Percentiles rank a stretch among this genome's conserved stretches.
These are phyloP conservation scores for Juncus inflexus DNA, from an alignment of 176 grass and related monocot genomes.

Conservation along the genomic window DNA sequence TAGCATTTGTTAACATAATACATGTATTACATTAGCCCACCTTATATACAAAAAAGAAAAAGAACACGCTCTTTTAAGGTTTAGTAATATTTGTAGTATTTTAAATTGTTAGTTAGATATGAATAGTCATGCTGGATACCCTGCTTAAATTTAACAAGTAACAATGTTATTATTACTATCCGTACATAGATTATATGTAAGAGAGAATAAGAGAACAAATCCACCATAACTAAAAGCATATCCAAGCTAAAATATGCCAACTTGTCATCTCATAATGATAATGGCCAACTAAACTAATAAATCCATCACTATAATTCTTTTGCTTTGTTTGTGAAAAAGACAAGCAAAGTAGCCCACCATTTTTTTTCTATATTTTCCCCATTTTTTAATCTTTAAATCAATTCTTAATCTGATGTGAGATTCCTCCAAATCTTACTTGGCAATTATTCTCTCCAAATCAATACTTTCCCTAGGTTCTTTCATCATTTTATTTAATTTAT, in stretches of 20 bases:
- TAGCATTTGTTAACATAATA: too few relatives aligned
- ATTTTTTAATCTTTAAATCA: conserved; percentile 12
- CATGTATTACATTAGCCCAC: neutral
- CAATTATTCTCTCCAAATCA: neutral
- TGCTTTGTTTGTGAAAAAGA: conserved; percentile 25
- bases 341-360: conserved; percentile 10
- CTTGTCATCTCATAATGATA: conserved; percentile 4
- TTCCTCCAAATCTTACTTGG: conserved; percentile 5
- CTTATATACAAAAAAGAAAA: neutral
- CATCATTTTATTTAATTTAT: conserved; percentile 10
- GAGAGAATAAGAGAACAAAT: conserved; percentile 22
- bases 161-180: neutral
- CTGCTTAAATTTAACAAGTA: neutral
- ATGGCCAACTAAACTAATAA: conserved; percentile 9
- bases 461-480: conserved; percentile 12
- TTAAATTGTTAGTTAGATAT: neutral
- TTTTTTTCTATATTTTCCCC: conserved; percentile 19
- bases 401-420: conserved; percentile 25
- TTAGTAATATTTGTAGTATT: conserved; percentile 11
- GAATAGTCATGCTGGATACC: neutral
- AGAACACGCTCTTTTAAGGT: conserved; percentile 3
- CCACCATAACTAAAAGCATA: neutral
- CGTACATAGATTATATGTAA: neutral
- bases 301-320: conserved; percentile 7
- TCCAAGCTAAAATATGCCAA: conserved; percentile 2